Conservation (phyloP, 345 rosid genomes). For the Rubroshorea leprosula region DNA sequence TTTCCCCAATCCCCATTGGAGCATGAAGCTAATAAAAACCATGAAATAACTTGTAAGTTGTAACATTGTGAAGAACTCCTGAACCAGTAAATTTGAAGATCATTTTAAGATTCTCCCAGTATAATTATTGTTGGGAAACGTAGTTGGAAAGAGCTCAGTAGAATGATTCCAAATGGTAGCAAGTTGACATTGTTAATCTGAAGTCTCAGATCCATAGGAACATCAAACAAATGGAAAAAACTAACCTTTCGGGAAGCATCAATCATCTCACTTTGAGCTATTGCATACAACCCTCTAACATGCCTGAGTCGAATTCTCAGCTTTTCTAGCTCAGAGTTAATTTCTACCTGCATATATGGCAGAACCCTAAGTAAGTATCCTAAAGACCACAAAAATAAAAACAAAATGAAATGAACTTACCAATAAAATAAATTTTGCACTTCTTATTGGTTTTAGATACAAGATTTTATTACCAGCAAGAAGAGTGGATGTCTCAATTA, state of each 20-base stretch:
- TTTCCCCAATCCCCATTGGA: too few relatives aligned
- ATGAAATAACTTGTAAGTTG: neutral
- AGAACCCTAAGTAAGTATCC: too few relatives aligned
- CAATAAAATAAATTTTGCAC: too few relatives aligned
- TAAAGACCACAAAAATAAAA: neutral
- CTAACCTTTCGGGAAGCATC: slow-evolving; percentile 83
- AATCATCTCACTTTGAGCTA: slow-evolving; percentile 66
- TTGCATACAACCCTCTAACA: slow-evolving; percentile 61
- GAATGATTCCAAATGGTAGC: neutral
- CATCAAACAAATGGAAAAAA: neutral
- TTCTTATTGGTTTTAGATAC: too few relatives aligned
- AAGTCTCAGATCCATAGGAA: neutral
- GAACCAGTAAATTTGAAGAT: too few relatives aligned
- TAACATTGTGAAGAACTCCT: too few relatives aligned
- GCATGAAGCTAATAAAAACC: too few relatives aligned
- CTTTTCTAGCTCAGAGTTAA: slow-evolving; percentile 78
- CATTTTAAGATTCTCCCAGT: neutral
- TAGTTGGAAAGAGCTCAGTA: neutral
- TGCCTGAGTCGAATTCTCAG: slow-evolving; percentile 83
- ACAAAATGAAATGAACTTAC: neutral
- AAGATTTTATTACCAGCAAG: neutral
- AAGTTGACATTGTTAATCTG: neutral
- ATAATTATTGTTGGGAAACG: neutral
- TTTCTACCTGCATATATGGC: slow-evolving; percentile 41
- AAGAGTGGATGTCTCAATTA: neutral